Percentiles rank a stretch among this genome's conserved stretches.
These are phyloP conservation scores for Lachnellula cervina DNA, from an alignment of 2,329 filamentous ascomycete species.

Conservation along the genomic window DNA sequence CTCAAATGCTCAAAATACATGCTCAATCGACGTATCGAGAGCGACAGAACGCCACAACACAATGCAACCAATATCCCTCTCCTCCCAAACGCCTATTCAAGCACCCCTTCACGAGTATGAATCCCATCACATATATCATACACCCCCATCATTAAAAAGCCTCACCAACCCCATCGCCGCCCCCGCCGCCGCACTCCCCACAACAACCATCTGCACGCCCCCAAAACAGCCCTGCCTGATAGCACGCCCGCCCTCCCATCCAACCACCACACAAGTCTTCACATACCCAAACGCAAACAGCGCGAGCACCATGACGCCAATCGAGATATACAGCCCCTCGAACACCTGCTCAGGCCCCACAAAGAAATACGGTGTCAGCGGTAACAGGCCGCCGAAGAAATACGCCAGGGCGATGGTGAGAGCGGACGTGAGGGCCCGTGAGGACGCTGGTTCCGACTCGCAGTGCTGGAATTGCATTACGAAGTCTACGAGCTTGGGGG, in stretches of 20 bases:
- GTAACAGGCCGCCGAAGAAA: slow-evolving; percentile 52
- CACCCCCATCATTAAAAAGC: slow-evolving; percentile 23
- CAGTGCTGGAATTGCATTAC: slow-evolving; percentile 35
- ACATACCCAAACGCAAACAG: slow-evolving; percentile 61
- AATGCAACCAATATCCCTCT: no score
- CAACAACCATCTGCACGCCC: slow-evolving; percentile 38
- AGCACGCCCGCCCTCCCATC: slow-evolving; percentile 27
- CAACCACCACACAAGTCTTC: slow-evolving; percentile 52
- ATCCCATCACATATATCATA: not conserved
- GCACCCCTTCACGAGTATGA: no score
- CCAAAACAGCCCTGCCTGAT: slow-evolving; percentile 28
- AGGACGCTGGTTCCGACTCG: slow-evolving; percentile 27
- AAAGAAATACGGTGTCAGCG: slow-evolving; percentile 52
- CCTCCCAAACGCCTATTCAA: no score
- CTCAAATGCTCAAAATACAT: no score
- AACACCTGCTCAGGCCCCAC: slow-evolving; percentile 37
- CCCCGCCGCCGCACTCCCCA: slow-evolving; percentile 35
- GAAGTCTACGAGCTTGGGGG: slow-evolving; percentile 34
- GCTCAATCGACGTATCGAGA: no score
- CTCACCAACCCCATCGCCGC: slow-evolving; percentile 37
- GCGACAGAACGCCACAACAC: no score
- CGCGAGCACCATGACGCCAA: slow-evolving; percentile 55
- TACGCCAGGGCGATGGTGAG: slow-evolving; percentile 53
- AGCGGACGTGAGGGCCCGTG: slow-evolving; percentile 38
- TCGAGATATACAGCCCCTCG: slow-evolving; percentile 51